phyloP scores from a whole-genome alignment of 257 asterid genomes.

The Solanum clarkiae region DNA sequence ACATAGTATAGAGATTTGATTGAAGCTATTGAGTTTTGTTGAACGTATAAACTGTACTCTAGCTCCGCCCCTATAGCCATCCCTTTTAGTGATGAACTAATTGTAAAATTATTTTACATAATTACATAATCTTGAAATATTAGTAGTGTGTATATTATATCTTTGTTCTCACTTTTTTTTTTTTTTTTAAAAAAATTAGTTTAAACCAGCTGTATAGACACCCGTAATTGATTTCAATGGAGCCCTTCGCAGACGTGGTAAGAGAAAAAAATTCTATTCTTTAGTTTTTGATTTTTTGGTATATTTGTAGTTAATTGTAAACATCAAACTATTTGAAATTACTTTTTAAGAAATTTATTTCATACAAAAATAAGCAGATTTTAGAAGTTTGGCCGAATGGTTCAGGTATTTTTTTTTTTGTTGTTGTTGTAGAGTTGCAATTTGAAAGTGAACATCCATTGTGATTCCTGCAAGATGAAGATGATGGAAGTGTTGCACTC shows the following conservation, averaged over 20 bases:
- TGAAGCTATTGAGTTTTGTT: neutral
- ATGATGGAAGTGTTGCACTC: slow-evolving; percentile 29
- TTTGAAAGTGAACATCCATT: slow-evolving; percentile 33
- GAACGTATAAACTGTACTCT: neutral
- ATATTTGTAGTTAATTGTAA: neutral
- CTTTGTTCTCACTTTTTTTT: neutral
- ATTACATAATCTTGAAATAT: neutral
- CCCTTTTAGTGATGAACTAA: neutral
- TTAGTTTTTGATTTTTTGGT: neutral
- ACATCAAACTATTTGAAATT: neutral
- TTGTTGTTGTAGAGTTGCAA: slow-evolving; percentile 21
- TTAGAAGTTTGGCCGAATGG: neutral
- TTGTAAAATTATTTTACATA: neutral
- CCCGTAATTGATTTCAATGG: neutral
- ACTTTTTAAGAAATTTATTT: neutral
- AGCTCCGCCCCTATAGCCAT: too few species aligned
- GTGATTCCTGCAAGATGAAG: slow-evolving; percentile 38
- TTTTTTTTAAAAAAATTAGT: too few species aligned
- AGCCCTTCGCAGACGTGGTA: neutral
- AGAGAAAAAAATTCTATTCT: neutral
- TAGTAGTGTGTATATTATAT: neutral
- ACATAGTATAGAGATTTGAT: neutral
- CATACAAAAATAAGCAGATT: neutral
- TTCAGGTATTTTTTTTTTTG: neutral
- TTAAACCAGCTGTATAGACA: neutral